Evolutionary conservation across 192 early-diverging fungal genomes (phyloP), one percentile per base, ranked within the genome.

Genomic region (Pilobolus umbonatus): DNA sequence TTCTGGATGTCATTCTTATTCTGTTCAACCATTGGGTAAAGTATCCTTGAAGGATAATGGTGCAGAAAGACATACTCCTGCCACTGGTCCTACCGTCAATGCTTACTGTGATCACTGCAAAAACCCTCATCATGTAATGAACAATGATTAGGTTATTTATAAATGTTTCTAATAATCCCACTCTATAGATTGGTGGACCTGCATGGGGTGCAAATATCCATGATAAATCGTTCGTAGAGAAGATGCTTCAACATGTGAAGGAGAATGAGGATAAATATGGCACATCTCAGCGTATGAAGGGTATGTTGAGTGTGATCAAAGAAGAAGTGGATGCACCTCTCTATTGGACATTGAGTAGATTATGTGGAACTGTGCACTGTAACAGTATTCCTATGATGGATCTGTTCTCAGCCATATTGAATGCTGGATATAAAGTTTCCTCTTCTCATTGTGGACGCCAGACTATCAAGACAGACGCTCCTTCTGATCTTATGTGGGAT

Each of bases 381-480:
- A 81, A 71, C 15, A 84, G 81, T 56, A 91, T 93, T 31, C 84
- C 88, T 6, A 62, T 92, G 46, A 55, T 75, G 29, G 74, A 66
- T 45, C 62, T 95, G 45, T 81, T 69, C 57, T 95, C 97, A 19
- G 97, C 94, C 3, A 61, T 99, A 28, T 80, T 96, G n/a, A 90
- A 97, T 64, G 82, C 85, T 26, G 92, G 91, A 7, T 97, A 90
- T 75, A 78, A 84, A 50, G 89, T 94, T 3, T 96, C 94, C 7
- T 76, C 83, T 17, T 87, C 91, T 9, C 98, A 99, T 74, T 86
- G 89, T 52, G 50, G 67, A 6, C 76, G 85, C 29, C 80, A 77
- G 25, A 85, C 90, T 1, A 79, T 99, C 64, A 99, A 99, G 70
- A 99, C 96, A 2, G 75, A 95, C 61, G 98, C 96, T 1, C 93